Base-by-base conservation (phyloP, 2,329 filamentous ascomycete genomes). In the Aureobasidium musti region DNA sequence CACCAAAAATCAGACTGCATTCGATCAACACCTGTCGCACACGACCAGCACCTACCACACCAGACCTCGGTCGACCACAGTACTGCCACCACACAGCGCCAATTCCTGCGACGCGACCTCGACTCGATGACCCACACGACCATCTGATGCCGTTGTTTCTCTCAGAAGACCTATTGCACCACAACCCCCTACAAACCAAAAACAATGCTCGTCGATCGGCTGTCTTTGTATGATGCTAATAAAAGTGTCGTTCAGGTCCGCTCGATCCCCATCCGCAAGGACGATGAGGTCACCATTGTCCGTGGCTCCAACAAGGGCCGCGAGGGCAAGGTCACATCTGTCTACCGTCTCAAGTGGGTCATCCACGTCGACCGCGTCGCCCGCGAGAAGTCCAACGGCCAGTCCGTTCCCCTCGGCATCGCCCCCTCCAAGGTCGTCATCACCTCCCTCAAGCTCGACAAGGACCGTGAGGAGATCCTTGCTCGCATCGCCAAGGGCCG, bases 371-470 rank as follows among this genome's bases (percentile, higher is more conserved):
- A 97, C 88, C 92, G 94, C 78, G 89, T 99, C 80, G 89, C 89
- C 82, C 92, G 93, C 80, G 95, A 99, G 83, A 99, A 99, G 90
- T 90, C 88, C 81, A 95, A 92, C 81, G 94, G 95, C 83, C 93
- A 97, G 86, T 91, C 88, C 80, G 93, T 98, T 67, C 94, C 94
- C 72, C 86, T 98, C 79, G 92, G 92, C 82, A 89, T 99, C 83
- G 91, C 94, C 84, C 90, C 95, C 78, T 96, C 91, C 84, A 98
- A 98, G 84, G 92, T 97, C 75, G 89, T 97, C 85, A 91, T 99
- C 86, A 97, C 90, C 85, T 97, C 97, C 89, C 88, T 98, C 82
- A 97, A 98, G 91, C 87, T 97, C 78, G 91, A 95, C 87, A 94
- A 95, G 89, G 91, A 96, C 84, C 90, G 91, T 75, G 91, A 95